Percentiles rank a stretch among this genome's conserved stretches.
These are phyloP conservation scores for Ustilago hordei DNA, from an alignment of 1,284 basidiomycete genomes.

Conservation along the genomic window DNA sequence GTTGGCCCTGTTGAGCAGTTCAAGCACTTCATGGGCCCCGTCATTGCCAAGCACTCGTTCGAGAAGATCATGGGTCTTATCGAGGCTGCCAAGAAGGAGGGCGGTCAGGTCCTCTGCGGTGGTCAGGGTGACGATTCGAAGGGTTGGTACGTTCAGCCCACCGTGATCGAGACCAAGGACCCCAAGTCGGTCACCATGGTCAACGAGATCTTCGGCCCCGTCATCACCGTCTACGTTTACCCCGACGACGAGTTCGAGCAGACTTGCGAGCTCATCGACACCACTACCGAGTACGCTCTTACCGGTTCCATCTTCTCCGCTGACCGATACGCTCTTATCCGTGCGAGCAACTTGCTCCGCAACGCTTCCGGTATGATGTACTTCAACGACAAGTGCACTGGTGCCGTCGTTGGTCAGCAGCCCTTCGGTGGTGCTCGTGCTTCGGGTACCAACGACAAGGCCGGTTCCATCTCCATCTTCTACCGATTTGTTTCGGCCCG, in stretches of 20 bases:
- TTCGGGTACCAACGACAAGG: slow-evolving; percentile 98
- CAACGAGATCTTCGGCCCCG: slow-evolving; percentile 97
- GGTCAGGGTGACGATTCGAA: slow-evolving; percentile 86
- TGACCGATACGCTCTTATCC: slow-evolving; percentile 65
- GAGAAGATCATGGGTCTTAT: slow-evolving; percentile 90
- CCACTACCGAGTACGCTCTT: slow-evolving; percentile 87
- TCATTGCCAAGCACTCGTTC: slow-evolving; percentile 87
- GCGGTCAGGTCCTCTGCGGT: slow-evolving; percentile 88
- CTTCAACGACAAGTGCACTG: slow-evolving; percentile 78
- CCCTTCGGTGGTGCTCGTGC: slow-evolving; percentile 94
- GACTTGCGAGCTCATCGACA: slow-evolving; percentile 87
- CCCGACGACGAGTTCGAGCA: slow-evolving; percentile 77
- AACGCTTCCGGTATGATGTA: slow-evolving; percentile 69
- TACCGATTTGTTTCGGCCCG: slow-evolving; percentile 76
- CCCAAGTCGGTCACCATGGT: slow-evolving; percentile 90
- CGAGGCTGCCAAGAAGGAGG: slow-evolving; percentile 86
- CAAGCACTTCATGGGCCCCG: slow-evolving; percentile 91
- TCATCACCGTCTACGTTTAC: slow-evolving; percentile 79
- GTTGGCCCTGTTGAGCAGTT: slow-evolving; percentile 84
- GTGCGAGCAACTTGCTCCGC: slow-evolving; percentile 66
- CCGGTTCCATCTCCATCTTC: slow-evolving; percentile 87
- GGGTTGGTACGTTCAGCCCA: slow-evolving; percentile 94
- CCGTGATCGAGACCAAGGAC: slow-evolving; percentile 92
- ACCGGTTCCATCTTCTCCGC: slow-evolving; percentile 67
- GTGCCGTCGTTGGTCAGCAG: slow-evolving; percentile 82